These are phyloP conservation scores for Didymella pomorum DNA, from an alignment of 2,329 filamentous ascomycete genomes.

Conservation along the genomic window DNA sequence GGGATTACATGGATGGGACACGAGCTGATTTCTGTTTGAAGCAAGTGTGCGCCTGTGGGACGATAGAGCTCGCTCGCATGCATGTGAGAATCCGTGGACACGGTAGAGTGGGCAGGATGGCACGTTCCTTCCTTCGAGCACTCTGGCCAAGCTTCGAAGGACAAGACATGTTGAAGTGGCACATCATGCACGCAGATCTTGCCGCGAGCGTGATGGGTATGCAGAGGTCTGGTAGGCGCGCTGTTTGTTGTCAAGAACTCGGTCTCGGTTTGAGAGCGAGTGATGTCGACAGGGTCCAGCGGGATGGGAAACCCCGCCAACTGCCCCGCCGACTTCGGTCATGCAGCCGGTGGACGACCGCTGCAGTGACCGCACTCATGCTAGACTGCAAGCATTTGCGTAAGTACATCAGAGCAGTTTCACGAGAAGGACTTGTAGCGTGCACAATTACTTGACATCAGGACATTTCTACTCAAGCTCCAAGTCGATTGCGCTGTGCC, in stretches of 20 bases:
- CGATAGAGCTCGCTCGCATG: neutral
- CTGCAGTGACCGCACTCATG: neutral
- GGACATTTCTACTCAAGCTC: too few relatives aligned
- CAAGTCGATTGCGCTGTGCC: too few relatives aligned
- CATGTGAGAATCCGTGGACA: slow-evolving; percentile 6
- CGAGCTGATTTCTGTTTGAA: neutral
- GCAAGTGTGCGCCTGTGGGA: neutral
- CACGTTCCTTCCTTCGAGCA: slow-evolving; percentile 8
- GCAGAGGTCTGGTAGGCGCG: slow-evolving; percentile 1
- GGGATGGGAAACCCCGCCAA: slow-evolving; percentile 7
- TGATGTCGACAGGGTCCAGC: neutral
- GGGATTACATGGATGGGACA: neutral
- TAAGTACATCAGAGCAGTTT: too few relatives aligned
- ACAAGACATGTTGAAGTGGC: slow-evolving; percentile 3
- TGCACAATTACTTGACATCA: too few relatives aligned
- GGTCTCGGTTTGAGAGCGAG: neutral
- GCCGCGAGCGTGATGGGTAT: slow-evolving; percentile 5
- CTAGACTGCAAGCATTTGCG: neutral
- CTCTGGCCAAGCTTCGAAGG: slow-evolving; percentile 16
- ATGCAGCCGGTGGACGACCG: too few relatives aligned
- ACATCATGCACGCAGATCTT: slow-evolving; percentile 12
- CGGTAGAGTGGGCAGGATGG: slow-evolving; percentile 11
- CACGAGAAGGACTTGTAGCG: too few relatives aligned
- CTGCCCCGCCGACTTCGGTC: neutral
- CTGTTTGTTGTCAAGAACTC: neutral